Base-by-base conservation (phyloP, 805 yeast species). In the Lachancea thermotolerans region DNA sequence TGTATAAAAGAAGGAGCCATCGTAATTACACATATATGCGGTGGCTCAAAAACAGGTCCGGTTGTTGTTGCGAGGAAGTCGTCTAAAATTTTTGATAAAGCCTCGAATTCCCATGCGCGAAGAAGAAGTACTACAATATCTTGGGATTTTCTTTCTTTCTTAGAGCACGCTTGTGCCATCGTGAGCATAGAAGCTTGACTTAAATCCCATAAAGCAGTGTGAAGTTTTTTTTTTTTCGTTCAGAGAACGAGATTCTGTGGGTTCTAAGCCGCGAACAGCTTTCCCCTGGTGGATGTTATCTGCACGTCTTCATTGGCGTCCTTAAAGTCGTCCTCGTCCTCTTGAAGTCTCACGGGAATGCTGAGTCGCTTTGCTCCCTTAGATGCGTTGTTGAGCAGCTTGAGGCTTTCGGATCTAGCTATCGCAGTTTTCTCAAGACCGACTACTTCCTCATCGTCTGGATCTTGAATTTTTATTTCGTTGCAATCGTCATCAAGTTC, bases 371-470 rank as follows among this genome's bases (percentile, higher is more conserved):
- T 41, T 10, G 60, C 49, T 21, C 47, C 51, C 38, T 54, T 49
- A 35, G 47, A 41, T 11, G 49, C 49, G 29, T 36, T 46, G 29
- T 44, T 47, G 29, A 29, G 38, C 5, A 58, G 33, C 37, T 50
- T 55, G 21, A 52, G 39, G 3, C 63, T 49, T 30, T 60, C 55
- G 1, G 66, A 57, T 41, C 64, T 53, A 10, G 64, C 64, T 7
- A 60, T 48, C 39, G 60, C 65, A 10, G 49, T 43, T 37, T 58
- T 59, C 35, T 62, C 65, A 35, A 65, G 45, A 4, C 64, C 67
- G 18, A 60, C 51, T 8, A 59, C 54, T 14, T 62, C 63, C 40
- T 62, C 67, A 43, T 64, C 68, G 47, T 63, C 64, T 2, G 66
- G 66, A 47, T 63, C 66, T 16, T 48, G 49, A 21, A 64, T 57